Percentiles rank a stretch among this genome's conserved stretches.
phyloP scores from a whole-genome alignment of 2,329 filamentous ascomycete genomes.

The Ophiostoma ips region DNA sequence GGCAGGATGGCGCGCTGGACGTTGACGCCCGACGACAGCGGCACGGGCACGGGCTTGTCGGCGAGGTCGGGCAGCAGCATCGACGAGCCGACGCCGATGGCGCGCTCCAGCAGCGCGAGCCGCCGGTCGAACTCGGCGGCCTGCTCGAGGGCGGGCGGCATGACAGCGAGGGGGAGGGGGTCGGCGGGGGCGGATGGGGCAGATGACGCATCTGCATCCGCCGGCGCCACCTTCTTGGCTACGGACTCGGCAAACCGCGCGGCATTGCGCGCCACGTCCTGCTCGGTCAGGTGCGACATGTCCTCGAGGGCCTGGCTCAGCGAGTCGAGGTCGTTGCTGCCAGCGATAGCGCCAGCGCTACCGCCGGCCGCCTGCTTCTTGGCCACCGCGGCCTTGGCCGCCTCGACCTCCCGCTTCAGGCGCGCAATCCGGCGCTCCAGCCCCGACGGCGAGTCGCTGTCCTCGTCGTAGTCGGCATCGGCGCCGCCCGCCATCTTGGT shows the following conservation, averaged over 20 bases:
- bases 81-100: conserved; percentile 63
- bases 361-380: conserved; percentile 3
- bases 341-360: too few species aligned
- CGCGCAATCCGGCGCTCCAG: conserved; percentile 69
- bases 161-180: conserved; percentile 14
- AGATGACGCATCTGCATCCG: too few species aligned
- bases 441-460: conserved; percentile 17
- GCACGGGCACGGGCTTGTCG: conserved; percentile 23
- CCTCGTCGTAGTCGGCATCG: conserved; percentile 4
- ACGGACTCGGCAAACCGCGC: neutral
- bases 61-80: conserved; percentile 46
- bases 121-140: conserved; percentile 80
- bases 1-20: conserved; percentile 61
- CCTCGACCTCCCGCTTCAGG: conserved; percentile 69
- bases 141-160: conserved; percentile 45
- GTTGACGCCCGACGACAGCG: neutral
- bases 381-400: conserved; percentile 35
- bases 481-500: too few species aligned
- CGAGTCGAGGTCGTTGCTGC: conserved; percentile 35
- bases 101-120: conserved; percentile 63
- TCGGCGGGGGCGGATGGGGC: too few species aligned
- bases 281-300: conserved; percentile 31
- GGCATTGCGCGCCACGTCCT: conserved; percentile 9
- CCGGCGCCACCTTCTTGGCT: neutral
- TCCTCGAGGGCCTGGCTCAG: conserved; percentile 60